Conservation (phyloP, 306 rosid genomes). For the Carpinus fangiana region DNA sequence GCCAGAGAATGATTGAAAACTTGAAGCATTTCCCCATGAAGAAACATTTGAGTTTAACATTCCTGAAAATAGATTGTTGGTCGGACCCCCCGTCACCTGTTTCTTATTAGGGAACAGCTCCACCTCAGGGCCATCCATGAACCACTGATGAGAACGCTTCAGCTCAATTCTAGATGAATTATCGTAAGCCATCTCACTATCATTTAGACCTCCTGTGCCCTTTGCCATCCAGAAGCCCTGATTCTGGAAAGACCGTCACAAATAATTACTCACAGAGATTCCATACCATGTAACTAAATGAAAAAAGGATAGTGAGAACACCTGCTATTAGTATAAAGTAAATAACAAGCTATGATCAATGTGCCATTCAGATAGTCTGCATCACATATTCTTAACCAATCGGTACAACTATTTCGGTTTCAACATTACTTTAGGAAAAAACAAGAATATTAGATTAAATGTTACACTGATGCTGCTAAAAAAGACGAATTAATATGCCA, state of each 20-base stretch:
- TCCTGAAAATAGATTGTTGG: constrained; percentile 43
- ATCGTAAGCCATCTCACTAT: constrained; percentile 49
- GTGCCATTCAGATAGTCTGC: not conserved
- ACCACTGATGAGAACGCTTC: constrained; percentile 74
- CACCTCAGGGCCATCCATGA: constrained; percentile 65
- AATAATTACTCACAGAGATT: constrained; percentile 18
- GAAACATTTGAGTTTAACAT: constrained; percentile 47
- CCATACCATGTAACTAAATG: constrained; percentile 13
- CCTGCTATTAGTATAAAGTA: constrained; percentile 6
- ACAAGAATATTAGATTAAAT: no score
- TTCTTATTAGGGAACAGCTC: constrained; percentile 67
- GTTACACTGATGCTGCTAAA: no score
- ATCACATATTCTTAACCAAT: not conserved
- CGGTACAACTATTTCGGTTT: not conserved
- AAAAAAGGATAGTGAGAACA: constrained; percentile 17
- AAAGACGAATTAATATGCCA: not conserved
- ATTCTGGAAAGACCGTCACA: constrained; percentile 52
- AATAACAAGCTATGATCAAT: constrained; percentile 12
- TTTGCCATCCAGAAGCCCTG: constrained; percentile 70
- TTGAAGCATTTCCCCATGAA: constrained; percentile 57
- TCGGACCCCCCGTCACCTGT: constrained; percentile 59
- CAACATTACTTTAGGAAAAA: not conserved
- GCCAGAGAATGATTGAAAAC: constrained; percentile 55
- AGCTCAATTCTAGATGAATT: constrained; percentile 57
- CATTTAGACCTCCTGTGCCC: constrained; percentile 47